These are phyloP conservation scores for Sporothrix brunneoviolacea DNA, from an alignment of 2,329 filamentous ascomycete genomes.

Conservation along the genomic window DNA sequence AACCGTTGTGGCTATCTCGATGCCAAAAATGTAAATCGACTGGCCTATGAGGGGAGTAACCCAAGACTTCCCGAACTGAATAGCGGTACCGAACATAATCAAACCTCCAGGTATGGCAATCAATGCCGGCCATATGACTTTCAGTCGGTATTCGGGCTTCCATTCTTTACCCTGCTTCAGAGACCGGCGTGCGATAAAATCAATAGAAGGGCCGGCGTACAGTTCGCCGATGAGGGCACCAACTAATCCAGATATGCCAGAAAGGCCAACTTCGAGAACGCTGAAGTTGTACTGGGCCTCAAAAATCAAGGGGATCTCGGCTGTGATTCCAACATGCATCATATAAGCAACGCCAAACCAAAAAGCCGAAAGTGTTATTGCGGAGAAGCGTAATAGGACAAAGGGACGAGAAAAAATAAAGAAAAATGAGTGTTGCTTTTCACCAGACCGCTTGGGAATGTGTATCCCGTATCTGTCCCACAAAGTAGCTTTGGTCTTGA, in stretches of 20 bases:
- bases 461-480: constrained; percentile 7
- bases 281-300: constrained; percentile 5
- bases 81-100: constrained; percentile 4
- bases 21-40: constrained; percentile 5
- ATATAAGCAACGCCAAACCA: constrained; percentile 9
- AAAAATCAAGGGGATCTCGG: constrained; percentile 7
- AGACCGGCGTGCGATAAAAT: background rate
- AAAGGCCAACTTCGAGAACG: constrained; percentile 3
- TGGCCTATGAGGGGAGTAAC: constrained; percentile 3
- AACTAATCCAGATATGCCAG: constrained; percentile 12
- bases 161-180: constrained; percentile 8
- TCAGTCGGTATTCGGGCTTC: constrained; percentile 7
- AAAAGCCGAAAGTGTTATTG: background rate
- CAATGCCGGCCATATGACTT: constrained; percentile 6
- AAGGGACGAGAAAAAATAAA: constrained; percentile 7
- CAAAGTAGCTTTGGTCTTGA: constrained; percentile 1
- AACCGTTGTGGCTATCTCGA: constrained; percentile 4
- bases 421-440: constrained; percentile 2
- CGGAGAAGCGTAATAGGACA: constrained; percentile 1
- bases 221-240: constrained; percentile 6
- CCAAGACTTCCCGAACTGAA: constrained; percentile 7
- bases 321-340: constrained; percentile 7
- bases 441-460: background rate
- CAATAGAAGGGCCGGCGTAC: constrained; percentile 6
- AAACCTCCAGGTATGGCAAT: background rate